Conservation (phyloP, 257 asterid species). For the Eustoma russellianum region DNA sequence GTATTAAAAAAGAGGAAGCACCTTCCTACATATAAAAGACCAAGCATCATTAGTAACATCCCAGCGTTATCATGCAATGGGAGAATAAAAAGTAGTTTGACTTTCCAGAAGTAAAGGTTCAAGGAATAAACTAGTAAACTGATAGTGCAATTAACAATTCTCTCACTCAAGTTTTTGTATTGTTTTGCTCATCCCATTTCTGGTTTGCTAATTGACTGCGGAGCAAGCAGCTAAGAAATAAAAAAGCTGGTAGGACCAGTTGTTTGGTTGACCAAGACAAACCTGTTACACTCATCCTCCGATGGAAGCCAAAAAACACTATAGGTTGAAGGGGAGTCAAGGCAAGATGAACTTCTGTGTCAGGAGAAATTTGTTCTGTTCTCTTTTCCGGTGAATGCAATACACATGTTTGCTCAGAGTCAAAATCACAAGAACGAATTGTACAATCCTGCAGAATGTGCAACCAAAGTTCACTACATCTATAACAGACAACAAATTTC, state of each 20-base stretch:
- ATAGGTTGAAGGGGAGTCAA: slow-evolving; percentile 97
- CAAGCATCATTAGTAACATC: too few relatives aligned
- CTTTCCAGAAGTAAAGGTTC: too few relatives aligned
- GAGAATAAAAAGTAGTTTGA: too few relatives aligned
- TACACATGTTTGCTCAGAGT: slow-evolving; percentile 90
- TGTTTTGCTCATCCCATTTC: background rate
- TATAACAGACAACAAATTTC: background rate
- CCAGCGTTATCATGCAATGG: too few relatives aligned
- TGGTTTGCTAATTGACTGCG: background rate
- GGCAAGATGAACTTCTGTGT: slow-evolving; percentile 98
- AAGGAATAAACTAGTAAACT: too few relatives aligned
- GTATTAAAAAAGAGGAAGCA: too few relatives aligned
- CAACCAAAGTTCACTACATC: background rate
- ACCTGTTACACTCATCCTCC: slow-evolving; percentile 99
- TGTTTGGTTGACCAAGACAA: slow-evolving; percentile 4
- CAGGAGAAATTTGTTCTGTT: slow-evolving; percentile 76
- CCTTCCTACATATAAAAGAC: too few relatives aligned
- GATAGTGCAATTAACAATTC: too few relatives aligned
- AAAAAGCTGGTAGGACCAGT: background rate
- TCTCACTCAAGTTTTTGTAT: too few relatives aligned
- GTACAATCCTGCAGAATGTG: slow-evolving; percentile 73
- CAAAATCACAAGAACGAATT: slow-evolving; percentile 94
- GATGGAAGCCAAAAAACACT: slow-evolving; percentile 94
- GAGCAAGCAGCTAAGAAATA: background rate
- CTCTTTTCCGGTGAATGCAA: slow-evolving; percentile 98